phyloP scores from a whole-genome alignment of 306 rosid species.

The Pachyrhizus erosus region DNA sequence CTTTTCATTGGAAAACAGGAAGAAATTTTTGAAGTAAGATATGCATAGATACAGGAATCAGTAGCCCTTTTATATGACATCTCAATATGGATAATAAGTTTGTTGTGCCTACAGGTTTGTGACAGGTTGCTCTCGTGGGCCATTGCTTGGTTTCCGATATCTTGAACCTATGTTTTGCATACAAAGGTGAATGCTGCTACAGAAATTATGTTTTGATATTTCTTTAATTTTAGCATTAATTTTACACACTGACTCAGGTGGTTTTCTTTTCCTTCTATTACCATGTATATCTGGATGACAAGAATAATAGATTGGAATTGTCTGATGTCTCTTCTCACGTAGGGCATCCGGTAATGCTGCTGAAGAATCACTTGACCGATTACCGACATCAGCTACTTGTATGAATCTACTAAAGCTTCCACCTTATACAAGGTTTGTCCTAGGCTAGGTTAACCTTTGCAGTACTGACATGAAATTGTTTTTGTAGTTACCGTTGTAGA shows the following conservation, averaged over 20 bases:
- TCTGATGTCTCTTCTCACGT: conserved; percentile 38
- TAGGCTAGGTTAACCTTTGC: conserved; percentile 35
- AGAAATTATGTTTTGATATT: background rate
- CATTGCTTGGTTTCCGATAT: conserved; percentile 88
- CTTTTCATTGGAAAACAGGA: conserved; percentile 85
- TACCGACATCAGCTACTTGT: conserved; percentile 98
- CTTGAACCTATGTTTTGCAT: conserved; percentile 94
- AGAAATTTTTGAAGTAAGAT: conserved; percentile 93
- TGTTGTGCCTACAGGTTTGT: conserved; percentile 72
- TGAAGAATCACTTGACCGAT: conserved; percentile 93
- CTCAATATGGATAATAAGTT: conserved; percentile 28
- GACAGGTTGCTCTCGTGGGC: conserved; percentile 98
- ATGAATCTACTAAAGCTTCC: conserved; percentile 99
- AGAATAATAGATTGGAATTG: conserved; percentile 24
- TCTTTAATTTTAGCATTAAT: background rate
- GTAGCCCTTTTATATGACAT: conserved; percentile 16
- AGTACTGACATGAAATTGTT: conserved; percentile 8
- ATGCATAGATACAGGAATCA: conserved; percentile 11
- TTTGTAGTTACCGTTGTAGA: background rate
- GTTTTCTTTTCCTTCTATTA: background rate
- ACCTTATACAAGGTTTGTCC: conserved; percentile 87
- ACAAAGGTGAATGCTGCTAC: conserved; percentile 71
- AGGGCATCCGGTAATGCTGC: conserved; percentile 84
- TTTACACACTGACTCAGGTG: background rate
- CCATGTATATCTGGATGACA: conserved; percentile 4